A percentile compares a stretch with the other conserved stretches of the same genome.
These are phyloP conservation scores for Diversispora epigaea DNA, from an alignment of 192 early-diverging fungal genomes.

Conservation along the genomic window DNA sequence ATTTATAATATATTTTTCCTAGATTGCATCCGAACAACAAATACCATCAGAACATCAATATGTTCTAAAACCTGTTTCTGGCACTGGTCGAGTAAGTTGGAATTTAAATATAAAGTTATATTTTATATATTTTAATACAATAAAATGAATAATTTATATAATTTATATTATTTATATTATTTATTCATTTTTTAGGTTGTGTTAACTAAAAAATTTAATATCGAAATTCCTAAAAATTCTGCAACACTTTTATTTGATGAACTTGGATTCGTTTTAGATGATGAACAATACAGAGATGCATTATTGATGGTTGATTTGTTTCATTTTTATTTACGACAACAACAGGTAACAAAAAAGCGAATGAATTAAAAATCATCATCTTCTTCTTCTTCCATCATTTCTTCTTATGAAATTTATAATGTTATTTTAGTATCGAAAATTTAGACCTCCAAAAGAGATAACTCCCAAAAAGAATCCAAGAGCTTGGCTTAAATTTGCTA, in stretches of 20 bases:
- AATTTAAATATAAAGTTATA: neutral
- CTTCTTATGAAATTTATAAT: neutral
- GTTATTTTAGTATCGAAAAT: constrained; percentile 71
- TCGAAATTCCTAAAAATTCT: constrained; percentile 55
- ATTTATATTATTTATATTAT: neutral
- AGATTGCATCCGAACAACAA: constrained; percentile 63
- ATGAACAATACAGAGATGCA: constrained; percentile 83
- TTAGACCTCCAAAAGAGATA: constrained; percentile 77
- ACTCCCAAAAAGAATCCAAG: constrained; percentile 80
- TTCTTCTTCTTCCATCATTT: too few relatives aligned
- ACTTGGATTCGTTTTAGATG: constrained; percentile 86
- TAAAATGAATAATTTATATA: neutral
- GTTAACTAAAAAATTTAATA: constrained; percentile 69
- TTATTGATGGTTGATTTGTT: constrained; percentile 81
- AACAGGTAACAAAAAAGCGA: constrained; percentile 50
- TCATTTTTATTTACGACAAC: constrained; percentile 74
- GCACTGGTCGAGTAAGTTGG: constrained; percentile 66
- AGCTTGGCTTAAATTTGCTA: constrained; percentile 81
- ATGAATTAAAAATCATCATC: neutral
- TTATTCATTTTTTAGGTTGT: constrained; percentile 49
- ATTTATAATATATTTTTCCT: constrained; percentile 30
- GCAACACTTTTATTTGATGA: constrained; percentile 85
- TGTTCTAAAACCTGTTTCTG: constrained; percentile 90
- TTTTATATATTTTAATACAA: neutral
- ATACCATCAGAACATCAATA: constrained; percentile 71